A percentile compares a stretch with the other conserved stretches of the same genome.
Conservation (phyloP, 257 asterid species). For the Verbena officinalis region DNA sequence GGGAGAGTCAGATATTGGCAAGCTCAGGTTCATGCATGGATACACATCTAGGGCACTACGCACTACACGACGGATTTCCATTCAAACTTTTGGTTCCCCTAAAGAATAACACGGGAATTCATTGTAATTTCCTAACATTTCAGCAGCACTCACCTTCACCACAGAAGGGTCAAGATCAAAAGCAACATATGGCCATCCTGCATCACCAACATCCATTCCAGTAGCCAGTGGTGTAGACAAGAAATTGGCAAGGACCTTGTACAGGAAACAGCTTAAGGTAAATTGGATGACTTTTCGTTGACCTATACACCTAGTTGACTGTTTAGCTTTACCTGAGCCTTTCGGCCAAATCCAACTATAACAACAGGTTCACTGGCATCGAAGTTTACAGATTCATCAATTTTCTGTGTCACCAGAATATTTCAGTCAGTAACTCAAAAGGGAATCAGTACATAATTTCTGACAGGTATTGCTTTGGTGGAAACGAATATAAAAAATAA, state of each 20-base stretch:
- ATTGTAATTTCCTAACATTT: slow-evolving; percentile 18
- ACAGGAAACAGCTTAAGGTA: slow-evolving; percentile 25
- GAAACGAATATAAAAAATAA: slow-evolving; percentile 13
- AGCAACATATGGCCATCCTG: slow-evolving; percentile 83
- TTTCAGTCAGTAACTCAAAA: slow-evolving; percentile 32
- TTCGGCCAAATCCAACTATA: slow-evolving; percentile 93
- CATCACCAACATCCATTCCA: slow-evolving; percentile 60
- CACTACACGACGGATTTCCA: slow-evolving; percentile 1
- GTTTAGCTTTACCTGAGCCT: slow-evolving; percentile 77
- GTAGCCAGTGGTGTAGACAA: slow-evolving; percentile 83
- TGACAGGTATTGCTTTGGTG: neutral
- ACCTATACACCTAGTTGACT: slow-evolving; percentile 2
- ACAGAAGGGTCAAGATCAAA: slow-evolving; percentile 92
- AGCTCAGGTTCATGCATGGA: too few relatives aligned
- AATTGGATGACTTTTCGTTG: slow-evolving; percentile 15
- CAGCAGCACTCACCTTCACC: slow-evolving; percentile 67
- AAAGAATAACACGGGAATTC: slow-evolving; percentile 4
- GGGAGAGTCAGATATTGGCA: neutral
- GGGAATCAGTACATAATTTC: slow-evolving; percentile 6
- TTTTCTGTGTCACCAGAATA: slow-evolving; percentile 51
- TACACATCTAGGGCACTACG: neutral
- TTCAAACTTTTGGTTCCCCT: too few relatives aligned
- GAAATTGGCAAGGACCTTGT: slow-evolving; percentile 95
- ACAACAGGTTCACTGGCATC: slow-evolving; percentile 90
- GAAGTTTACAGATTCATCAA: slow-evolving; percentile 59